Percentiles rank a stretch among this genome's conserved stretches.
Conservation (phyloP, 2,329 filamentous ascomycete genomes). For the Phaeomoniella chlamydospora region DNA sequence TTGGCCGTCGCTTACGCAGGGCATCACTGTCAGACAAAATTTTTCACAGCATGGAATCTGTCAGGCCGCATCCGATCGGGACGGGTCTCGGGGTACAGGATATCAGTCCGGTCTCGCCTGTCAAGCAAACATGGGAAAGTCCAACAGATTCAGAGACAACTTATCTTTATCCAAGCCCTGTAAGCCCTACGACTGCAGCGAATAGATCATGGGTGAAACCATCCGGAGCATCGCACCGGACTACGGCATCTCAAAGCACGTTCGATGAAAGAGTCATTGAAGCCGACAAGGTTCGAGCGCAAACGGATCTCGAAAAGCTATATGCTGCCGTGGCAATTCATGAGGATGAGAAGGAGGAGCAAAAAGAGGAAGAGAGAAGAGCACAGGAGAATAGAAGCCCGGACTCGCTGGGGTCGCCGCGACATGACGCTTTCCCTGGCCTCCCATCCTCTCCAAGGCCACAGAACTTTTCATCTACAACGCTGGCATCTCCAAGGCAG, state of each 20-base stretch:
- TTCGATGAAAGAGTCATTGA: constrained; percentile 68
- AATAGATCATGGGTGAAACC: neutral
- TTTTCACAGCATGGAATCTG: constrained; percentile 41
- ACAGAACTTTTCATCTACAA: constrained; percentile 8
- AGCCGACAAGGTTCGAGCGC: constrained; percentile 58
- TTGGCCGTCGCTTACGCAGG: constrained; percentile 41
- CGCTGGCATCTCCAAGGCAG: constrained; percentile 12
- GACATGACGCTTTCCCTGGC: neutral
- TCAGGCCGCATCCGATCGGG: constrained; percentile 24
- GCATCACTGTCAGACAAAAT: constrained; percentile 36
- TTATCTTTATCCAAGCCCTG: constrained; percentile 16
- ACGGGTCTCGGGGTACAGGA: constrained; percentile 7
- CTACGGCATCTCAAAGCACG: constrained; percentile 19
- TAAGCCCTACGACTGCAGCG: constrained; percentile 13
- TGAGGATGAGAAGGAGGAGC: constrained; percentile 40
- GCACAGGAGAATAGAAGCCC: constrained; percentile 1
- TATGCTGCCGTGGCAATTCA: constrained; percentile 89
- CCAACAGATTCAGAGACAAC: neutral
- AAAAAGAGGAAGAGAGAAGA: constrained; percentile 9
- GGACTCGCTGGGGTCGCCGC: neutral
- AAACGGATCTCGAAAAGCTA: constrained; percentile 75
- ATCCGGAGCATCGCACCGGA: constrained; percentile 5
- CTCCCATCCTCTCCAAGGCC: neutral
- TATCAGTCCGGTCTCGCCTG: constrained; percentile 17
- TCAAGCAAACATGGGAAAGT: constrained; percentile 6